Conservation (phyloP, 371 early-diverging fungal genomes). For the Mucor piriformis region DNA sequence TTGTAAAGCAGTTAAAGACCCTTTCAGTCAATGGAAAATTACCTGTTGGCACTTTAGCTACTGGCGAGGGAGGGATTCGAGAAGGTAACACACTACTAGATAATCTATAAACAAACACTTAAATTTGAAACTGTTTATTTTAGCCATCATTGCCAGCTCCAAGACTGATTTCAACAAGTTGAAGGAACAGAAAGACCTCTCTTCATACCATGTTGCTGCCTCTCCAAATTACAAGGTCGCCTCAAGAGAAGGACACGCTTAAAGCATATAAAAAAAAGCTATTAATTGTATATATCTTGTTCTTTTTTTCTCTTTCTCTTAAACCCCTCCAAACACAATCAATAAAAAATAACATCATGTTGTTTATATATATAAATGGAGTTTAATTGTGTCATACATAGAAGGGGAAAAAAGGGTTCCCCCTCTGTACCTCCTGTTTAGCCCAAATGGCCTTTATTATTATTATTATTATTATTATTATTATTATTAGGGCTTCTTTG, state of each 20-base stretch:
- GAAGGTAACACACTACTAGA: constrained; percentile 27
- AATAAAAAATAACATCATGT: background rate
- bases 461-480: background rate
- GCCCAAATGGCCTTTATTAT: constrained; percentile 9
- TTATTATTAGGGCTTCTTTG: constrained; percentile 17
- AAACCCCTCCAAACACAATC: background rate
- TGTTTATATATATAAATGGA: background rate
- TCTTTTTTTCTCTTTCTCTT: background rate
- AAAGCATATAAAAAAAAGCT: background rate
- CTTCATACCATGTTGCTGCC: constrained; percentile 8
- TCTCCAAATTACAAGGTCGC: constrained; percentile 23
- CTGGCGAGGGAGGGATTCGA: constrained; percentile 41
- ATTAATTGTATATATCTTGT: background rate
- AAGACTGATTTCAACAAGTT: constrained; percentile 14
- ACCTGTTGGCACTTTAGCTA: constrained; percentile 35
- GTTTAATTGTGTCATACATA: background rate
- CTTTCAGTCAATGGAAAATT: constrained; percentile 33
- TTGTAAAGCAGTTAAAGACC: constrained; percentile 41
- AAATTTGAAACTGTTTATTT: background rate
- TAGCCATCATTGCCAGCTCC: constrained; percentile 2
- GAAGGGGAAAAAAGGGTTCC: background rate
- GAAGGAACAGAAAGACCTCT: constrained; percentile 23
- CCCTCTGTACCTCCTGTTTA: background rate
- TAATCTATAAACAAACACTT: background rate
- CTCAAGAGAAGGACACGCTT: constrained; percentile 27